Percentiles rank a stretch among this genome's conserved stretches.
phyloP scores from a whole-genome alignment of 2,329 filamentous ascomycete species.

The Diaporthe citrichinensis region DNA sequence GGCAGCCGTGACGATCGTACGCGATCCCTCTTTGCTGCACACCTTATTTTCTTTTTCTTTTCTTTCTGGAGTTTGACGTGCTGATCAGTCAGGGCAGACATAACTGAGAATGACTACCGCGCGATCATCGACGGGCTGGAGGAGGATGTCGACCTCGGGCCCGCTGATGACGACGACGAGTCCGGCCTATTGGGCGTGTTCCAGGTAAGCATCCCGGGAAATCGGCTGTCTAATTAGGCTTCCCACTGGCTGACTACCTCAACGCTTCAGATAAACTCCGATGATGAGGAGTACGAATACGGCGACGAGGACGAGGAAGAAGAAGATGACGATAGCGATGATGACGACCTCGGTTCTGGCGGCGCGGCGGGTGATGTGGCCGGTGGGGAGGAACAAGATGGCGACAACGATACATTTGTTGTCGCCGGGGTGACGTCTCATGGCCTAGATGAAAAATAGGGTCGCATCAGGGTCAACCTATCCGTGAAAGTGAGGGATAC shows the following conservation, averaged over 20 bases:
- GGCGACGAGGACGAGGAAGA: slow-evolving; percentile 42
- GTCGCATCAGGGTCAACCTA: not conserved
- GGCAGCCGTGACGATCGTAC: slow-evolving; percentile 50
- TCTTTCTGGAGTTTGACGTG: not conserved
- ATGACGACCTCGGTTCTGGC: not conserved
- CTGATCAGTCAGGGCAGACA: slow-evolving; percentile 40
- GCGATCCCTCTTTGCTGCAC: slow-evolving; percentile 46
- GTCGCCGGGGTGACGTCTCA: not conserved
- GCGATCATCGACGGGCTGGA: slow-evolving; percentile 42
- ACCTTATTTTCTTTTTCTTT: not conserved
- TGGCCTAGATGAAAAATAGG: not conserved
- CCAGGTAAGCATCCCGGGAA: slow-evolving; percentile 16
- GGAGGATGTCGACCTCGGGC: not conserved
- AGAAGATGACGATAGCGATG: not conserved
- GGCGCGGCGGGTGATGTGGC: not conserved
- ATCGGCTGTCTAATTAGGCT: not conserved
- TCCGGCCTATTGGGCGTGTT: slow-evolving; percentile 18
- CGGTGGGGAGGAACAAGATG: not conserved
- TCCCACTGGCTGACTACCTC: slow-evolving; percentile 7
- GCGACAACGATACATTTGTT: not conserved
- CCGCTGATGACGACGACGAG: not conserved
- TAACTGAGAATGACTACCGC: slow-evolving; percentile 43
- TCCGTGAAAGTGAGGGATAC: not conserved
- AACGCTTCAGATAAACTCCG: slow-evolving; percentile 30
- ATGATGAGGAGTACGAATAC: slow-evolving; percentile 44